Evolutionary conservation across 306 rosid genomes (phyloP).

Genomic region (Cucumis cinereus): DNA sequence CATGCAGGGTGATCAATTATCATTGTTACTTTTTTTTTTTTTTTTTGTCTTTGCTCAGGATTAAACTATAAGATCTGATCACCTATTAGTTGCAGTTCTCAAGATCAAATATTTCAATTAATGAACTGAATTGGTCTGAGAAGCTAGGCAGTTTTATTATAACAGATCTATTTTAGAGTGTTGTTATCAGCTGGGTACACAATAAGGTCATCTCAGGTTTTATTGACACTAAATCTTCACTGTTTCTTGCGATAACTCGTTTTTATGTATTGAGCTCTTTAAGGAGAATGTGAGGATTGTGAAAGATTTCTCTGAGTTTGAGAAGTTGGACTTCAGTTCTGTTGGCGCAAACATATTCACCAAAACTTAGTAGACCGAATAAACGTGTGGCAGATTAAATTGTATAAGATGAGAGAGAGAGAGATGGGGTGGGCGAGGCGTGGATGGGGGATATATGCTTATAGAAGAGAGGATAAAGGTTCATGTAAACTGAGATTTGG

Average conservation of each 20-base stretch:
- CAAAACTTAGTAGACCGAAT: not conserved
- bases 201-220: not conserved
- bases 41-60: not conserved
- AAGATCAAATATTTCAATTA: not conserved
- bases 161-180: not conserved
- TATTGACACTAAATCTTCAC: not conserved
- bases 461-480: not conserved
- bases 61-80: not conserved
- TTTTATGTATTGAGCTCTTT: not conserved
- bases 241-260: not conserved
- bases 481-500: not conserved
- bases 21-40: conserved; percentile 6
- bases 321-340: not conserved
- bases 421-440: too few species aligned
- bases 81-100: not conserved
- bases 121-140: not conserved
- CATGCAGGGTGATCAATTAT: not conserved
- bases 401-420: not conserved
- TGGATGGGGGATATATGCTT: not conserved
- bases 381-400: not conserved
- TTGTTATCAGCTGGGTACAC: not conserved
- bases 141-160: not conserved
- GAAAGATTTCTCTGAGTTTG: not conserved
- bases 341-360: not conserved
- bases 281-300: not conserved